Evolutionary conservation across 495 filamentous ascomycete species (phyloP).

Genomic region (Apiosordaria backusii): DNA sequence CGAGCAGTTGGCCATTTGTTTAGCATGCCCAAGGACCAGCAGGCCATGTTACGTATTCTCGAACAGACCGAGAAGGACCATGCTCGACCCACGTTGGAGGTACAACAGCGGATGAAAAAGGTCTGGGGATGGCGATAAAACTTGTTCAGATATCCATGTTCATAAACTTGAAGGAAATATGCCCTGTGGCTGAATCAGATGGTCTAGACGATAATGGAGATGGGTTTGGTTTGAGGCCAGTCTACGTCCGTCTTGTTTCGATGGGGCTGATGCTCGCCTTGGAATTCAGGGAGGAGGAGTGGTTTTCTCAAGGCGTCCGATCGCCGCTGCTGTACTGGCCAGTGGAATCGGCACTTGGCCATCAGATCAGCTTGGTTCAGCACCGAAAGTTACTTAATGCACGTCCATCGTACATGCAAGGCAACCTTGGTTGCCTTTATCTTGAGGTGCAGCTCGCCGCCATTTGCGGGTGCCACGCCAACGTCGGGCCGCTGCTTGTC

Average conservation of each 20-base stretch:
- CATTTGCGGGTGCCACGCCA: background rate
- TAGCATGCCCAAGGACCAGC: background rate
- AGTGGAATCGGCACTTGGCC: background rate
- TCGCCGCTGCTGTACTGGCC: background rate
- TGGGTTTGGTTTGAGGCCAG: no score
- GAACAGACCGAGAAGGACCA: conserved; percentile 15
- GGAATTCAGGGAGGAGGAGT: background rate
- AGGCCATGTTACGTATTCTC: conserved; percentile 13
- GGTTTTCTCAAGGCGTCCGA: background rate
- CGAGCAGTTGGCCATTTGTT: conserved; percentile 35
- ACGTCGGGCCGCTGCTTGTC: conserved; percentile 1
- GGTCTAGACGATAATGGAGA: no score
- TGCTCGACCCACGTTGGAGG: conserved; percentile 14
- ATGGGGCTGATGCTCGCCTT: background rate
- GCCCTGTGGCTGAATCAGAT: background rate
- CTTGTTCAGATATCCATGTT: background rate
- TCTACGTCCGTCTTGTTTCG: background rate
- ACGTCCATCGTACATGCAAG: background rate
- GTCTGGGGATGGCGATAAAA: background rate
- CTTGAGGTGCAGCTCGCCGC: background rate
- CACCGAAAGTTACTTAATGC: background rate
- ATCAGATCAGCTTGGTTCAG: background rate
- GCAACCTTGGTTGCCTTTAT: background rate
- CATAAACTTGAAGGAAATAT: background rate
- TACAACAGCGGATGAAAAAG: conserved; percentile 5